Percentiles rank a stretch among this genome's conserved stretches.
Conservation (phyloP, 2,329 filamentous ascomycete species). For the Diaporthe destruens region DNA sequence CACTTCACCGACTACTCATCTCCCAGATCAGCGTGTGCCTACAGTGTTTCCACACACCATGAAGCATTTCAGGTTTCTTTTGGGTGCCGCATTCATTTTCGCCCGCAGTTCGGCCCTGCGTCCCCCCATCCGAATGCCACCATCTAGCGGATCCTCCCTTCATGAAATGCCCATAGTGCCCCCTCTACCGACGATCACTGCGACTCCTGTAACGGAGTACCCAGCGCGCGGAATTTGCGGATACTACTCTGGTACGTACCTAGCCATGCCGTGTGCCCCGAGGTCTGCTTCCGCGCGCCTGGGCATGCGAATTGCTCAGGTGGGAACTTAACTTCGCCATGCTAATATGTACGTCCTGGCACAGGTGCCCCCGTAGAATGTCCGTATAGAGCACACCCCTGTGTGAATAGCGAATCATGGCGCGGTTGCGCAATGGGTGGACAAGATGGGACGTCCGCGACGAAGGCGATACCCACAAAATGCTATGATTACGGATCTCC, state of each 20-base stretch:
- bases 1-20: no score
- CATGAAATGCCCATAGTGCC: no score
- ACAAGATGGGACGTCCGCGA: rapidly evolving
- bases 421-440: neutral
- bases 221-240: neutral
- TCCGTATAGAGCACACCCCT: neutral
- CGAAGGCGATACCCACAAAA: neutral
- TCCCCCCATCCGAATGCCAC: neutral
- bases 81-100: neutral
- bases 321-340: neutral
- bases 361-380: neutral
- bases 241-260: neutral
- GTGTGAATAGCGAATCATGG: neutral
- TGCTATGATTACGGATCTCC: neutral
- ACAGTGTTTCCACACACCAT: neutral
- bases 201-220: rapidly evolving
- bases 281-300: no score
- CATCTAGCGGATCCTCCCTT: neutral
- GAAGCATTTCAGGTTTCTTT: neutral
- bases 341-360: neutral
- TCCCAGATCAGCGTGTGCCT: neutral
- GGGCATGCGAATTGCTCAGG: no score
- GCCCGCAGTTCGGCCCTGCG: no score
- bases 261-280: neutral
- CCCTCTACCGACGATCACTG: neutral